Conservation (phyloP, 1,284 basidiomycete species). For the Cutaneotrichosporon daszewskae region DNA sequence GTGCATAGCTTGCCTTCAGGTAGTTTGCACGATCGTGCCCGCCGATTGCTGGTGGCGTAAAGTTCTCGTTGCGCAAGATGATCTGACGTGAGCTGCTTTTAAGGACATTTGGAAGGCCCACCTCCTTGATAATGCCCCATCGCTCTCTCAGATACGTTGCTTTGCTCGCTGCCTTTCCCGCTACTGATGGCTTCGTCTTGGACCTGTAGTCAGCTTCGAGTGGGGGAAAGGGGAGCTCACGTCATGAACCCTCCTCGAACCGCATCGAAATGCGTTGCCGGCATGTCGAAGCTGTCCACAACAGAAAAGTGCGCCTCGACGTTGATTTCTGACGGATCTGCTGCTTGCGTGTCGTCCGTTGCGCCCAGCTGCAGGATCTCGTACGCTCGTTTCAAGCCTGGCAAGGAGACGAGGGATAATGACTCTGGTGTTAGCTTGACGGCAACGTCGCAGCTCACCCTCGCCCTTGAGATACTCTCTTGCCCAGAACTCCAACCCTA, state of each 20-base stretch:
- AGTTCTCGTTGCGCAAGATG: slow-evolving; percentile 88
- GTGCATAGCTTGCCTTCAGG: slow-evolving; percentile 61
- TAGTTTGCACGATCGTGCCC: slow-evolving; percentile 76
- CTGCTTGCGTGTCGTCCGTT: slow-evolving; percentile 52
- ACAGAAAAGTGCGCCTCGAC: slow-evolving; percentile 78
- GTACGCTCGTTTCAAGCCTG: slow-evolving; percentile 71
- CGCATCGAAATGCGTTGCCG: slow-evolving; percentile 78
- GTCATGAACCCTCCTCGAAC: slow-evolving; percentile 53
- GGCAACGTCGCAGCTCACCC: slow-evolving; percentile 53
- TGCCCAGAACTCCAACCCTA: slow-evolving; percentile 74
- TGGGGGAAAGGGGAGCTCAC: slow-evolving; percentile 7
- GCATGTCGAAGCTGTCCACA: slow-evolving; percentile 91
- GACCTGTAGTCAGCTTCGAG: slow-evolving; percentile 40
- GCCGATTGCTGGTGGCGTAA: slow-evolving; percentile 85
- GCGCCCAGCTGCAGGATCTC: slow-evolving; percentile 66
- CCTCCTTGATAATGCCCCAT: slow-evolving; percentile 80
- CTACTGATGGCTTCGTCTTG: slow-evolving; percentile 56
- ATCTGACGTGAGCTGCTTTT: slow-evolving; percentile 40
- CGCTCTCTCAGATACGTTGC: slow-evolving; percentile 71
- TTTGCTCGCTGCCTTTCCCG: slow-evolving; percentile 72
- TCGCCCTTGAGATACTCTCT: slow-evolving; percentile 88
- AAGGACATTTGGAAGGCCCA: slow-evolving; percentile 17
- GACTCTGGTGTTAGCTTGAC: slow-evolving; percentile 22
- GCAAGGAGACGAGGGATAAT: slow-evolving; percentile 34
- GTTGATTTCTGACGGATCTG: slow-evolving; percentile 61